Evolutionary conservation across 2,329 filamentous ascomycete genomes (phyloP), one percentile per base, ranked within the genome.

Genomic region (Fusarium pseudograminearum): DNA sequence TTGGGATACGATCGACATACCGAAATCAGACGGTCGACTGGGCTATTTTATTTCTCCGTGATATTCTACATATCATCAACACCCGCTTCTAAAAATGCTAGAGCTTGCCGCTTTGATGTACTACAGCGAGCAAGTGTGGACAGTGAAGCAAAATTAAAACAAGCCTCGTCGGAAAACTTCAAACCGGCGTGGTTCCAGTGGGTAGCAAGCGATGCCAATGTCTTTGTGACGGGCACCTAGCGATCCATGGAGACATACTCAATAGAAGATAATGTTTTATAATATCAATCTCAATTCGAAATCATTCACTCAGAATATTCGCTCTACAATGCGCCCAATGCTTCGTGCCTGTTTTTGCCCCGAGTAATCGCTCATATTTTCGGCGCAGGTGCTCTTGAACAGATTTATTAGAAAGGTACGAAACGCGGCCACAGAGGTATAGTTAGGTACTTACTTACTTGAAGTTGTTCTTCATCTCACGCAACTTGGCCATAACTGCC

Each of bases 391-490:
- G 47, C 59, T 65, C 76, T 40, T 20, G 2, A 34, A n/a, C 41
- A 31, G 11, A 42, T 46, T 38, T 8, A 54, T 74, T 12, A 73
- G 54, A 24, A 18, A 11, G 41, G 34, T 4, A 12, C 33, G 20
- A 36, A 38, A 9, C 18, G 22, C 18, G 12, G 9, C 12, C 15
- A 9, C n/a, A 18, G 36, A 44, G n/a, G 24, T 18, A 10, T 33
- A 7, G 15, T 46, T 70, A 7, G 15, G 46, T 70, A 80, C 78
- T 77, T 79, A 82, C 84, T 87, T 82, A 88, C 83, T 86, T 86
- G 79, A 89, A 89, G 79, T 84, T 87, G 77, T 97, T 94, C 89
- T 98, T 99, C 91, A 97, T 90, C 80, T 97, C 93, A 57, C 96
- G 86, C 75, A 98, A 82, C 74, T 90, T 90, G 33, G 86, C 87